A percentile compares a stretch with the other conserved stretches of the same genome.
These are phyloP conservation scores for Ascoidea asiatica DNA, from an alignment of 805 yeast genomes.

Conservation along the genomic window DNA sequence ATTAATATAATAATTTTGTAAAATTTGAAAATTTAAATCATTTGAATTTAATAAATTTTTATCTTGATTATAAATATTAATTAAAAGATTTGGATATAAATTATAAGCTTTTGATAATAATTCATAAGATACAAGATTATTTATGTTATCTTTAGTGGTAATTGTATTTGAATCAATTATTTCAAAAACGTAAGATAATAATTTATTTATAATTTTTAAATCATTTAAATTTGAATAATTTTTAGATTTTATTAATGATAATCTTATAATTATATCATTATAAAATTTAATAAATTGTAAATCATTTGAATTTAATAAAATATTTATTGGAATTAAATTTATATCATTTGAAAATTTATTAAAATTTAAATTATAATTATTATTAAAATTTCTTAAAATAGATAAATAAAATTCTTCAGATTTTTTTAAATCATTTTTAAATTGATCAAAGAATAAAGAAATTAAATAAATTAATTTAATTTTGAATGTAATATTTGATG, in stretches of 20 bases:
- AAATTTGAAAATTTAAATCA: background rate
- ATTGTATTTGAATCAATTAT: too few species aligned
- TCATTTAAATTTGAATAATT: background rate
- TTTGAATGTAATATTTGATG: background rate
- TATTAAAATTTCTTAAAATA: background rate
- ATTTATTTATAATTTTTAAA: too few species aligned
- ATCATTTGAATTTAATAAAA: background rate
- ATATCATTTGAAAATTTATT: background rate
- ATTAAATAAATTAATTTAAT: too few species aligned
- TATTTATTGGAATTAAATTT: too few species aligned
- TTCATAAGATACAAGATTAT: background rate
- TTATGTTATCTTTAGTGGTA: too few species aligned
- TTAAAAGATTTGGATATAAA: background rate
- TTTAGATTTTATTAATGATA: background rate
- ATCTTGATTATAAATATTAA: too few species aligned
- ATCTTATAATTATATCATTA: background rate
- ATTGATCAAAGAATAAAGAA: background rate
- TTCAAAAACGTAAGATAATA: too few species aligned
- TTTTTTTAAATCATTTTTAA: too few species aligned
- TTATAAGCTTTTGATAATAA: background rate
- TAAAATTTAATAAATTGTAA: too few species aligned
- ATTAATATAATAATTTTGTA: too few species aligned
- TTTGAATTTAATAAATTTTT: too few species aligned
- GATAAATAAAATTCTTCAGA: background rate
- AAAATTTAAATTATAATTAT: too few species aligned